Conservation (phyloP, 1,139 yeast species). For the Protomyces gravidus region DNA sequence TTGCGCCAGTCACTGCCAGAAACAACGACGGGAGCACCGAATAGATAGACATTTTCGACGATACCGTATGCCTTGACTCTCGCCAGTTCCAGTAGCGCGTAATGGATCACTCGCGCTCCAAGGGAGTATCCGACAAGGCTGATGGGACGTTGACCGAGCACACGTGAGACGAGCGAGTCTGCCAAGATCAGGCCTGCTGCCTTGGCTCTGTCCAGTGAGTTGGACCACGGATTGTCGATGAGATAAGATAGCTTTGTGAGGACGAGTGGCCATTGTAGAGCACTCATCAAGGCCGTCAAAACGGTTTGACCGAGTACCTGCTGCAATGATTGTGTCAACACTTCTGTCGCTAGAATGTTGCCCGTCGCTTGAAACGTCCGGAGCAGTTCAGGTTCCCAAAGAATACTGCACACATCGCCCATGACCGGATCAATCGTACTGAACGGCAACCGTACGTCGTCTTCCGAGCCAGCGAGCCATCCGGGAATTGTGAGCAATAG, state of each 20-base stretch:
- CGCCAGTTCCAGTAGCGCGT: constrained; percentile 83
- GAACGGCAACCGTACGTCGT: constrained; percentile 94
- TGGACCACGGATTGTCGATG: constrained; percentile 97
- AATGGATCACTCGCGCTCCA: constrained; percentile 88
- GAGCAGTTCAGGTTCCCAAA: constrained; percentile 99
- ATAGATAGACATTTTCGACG: constrained; percentile 78
- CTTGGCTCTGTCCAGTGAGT: constrained; percentile 96
- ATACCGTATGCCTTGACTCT: constrained; percentile 82
- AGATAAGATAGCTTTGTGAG: constrained; percentile 82
- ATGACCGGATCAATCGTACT: constrained; percentile 95
- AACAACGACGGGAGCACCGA: constrained; percentile 85
- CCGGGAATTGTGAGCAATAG: constrained; percentile 90
- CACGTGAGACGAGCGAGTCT: constrained; percentile 79
- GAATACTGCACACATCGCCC: constrained; percentile 88
- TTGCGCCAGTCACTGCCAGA: constrained; percentile 71
- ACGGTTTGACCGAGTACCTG: constrained; percentile 92
- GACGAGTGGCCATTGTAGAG: constrained; percentile 88
- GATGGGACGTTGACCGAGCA: constrained; percentile 86
- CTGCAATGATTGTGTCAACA: constrained; percentile 85
- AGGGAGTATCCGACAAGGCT: constrained; percentile 90
- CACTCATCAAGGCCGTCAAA: constrained; percentile 90
- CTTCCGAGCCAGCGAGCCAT: constrained; percentile 94
- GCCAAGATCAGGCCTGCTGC: constrained; percentile 84
- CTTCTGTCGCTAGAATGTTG: constrained; percentile 82
- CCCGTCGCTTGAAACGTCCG: constrained; percentile 95